Conservation (phyloP, 257 asterid genomes). For the Asclepias syriaca region DNA sequence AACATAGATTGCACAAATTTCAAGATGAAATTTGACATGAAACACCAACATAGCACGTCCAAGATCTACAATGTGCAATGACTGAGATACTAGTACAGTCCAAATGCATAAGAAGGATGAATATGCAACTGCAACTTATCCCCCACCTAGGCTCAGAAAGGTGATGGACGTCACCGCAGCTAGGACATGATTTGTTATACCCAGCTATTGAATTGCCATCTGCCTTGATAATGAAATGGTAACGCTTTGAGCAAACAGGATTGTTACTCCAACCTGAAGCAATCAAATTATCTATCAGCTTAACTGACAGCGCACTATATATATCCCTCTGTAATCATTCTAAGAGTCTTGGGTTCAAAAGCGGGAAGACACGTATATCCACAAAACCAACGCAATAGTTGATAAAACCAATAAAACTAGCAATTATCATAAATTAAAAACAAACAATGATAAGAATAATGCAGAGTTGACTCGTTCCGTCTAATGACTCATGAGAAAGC, state of each 20-base stretch:
- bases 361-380: neutral
- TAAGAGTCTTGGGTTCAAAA: neutral
- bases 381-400: neutral
- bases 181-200: slow-evolving; percentile 64
- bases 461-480: slow-evolving; percentile 14
- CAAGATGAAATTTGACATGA: neutral
- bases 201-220: slow-evolving; percentile 85
- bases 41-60: neutral
- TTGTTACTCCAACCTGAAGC: slow-evolving; percentile 82
- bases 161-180: slow-evolving; percentile 69
- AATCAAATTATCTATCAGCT: slow-evolving; percentile 3
- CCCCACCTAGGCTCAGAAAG: slow-evolving; percentile 75
- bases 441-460: too few species aligned
- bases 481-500: slow-evolving; percentile 21
- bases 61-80: neutral
- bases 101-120: neutral
- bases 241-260: slow-evolving; percentile 88
- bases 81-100: neutral
- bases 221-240: slow-evolving; percentile 83
- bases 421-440: too few species aligned
- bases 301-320: neutral
- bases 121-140: neutral
- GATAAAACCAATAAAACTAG: neutral
- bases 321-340: neutral
- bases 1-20: too few species aligned